Base-by-base conservation (phyloP, 177 flowering plant genomes). In the Telopea speciosissima region DNA sequence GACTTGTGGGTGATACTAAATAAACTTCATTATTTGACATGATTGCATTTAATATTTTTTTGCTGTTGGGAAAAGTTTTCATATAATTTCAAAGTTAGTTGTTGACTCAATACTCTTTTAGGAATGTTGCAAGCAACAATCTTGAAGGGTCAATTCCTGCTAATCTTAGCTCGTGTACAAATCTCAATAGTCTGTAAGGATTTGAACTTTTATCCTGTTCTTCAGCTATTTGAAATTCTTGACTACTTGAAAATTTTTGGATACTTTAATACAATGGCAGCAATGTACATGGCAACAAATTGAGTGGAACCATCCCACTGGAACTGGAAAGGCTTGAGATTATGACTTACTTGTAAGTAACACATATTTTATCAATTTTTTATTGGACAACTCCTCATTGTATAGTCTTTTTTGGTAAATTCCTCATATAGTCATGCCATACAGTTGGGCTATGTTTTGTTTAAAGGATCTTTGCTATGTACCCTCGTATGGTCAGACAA, bases 111-210 rank as follows among this genome's bases (percentile, higher is more conserved):
- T 60, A 6, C 44, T 70, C 25, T 70, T 74, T 71, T 80, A 91
- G 94, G 67, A 89, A 91, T 77, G 79, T 89, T 45, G 93, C 97
- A n/a, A 85, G 81, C 72, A 89, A 89, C 79, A 67, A 83, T 44
- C 92, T 91, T 68, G 92, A 87, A 60, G 93, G 97, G 63, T 85
- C 88, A 1, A 85, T 91, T 56, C 91, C 97, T 36, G 86, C 76
- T 65, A 87, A 88, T 78, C 77, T 91, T 52, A 89, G 97, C 78
- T 87, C 89, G 14, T 91, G 93, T 67, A 85, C 85, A 21, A 87
- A 86, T 76, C 87, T 91, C 61, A 91, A 86, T 78, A 85, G 85
- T 76, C 86, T 91, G 97, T 90, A 83, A 79, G 92, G n/a, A 73
- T 65, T 22, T 19, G 0, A 36, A 24, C 61, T 33, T 44, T 62